These are phyloP conservation scores for Cyclotella sp. DNA, from an alignment of 108 stramenopile species.

Conservation along the genomic window DNA sequence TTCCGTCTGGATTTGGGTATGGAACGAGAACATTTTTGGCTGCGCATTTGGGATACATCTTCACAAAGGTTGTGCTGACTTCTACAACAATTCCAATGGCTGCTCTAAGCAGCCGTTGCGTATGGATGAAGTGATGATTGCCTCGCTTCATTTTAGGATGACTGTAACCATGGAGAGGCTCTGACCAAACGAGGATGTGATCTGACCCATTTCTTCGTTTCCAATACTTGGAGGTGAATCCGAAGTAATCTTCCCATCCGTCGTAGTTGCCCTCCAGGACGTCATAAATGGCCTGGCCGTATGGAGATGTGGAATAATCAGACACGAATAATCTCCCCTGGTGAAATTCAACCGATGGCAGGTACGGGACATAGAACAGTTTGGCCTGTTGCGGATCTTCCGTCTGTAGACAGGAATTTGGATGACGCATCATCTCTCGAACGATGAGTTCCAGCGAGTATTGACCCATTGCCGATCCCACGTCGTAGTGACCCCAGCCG, in stretches of 20 bases:
- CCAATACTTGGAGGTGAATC: slow-evolving; percentile 10
- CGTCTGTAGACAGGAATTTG: background rate
- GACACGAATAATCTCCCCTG: background rate
- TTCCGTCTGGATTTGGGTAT: slow-evolving; percentile 7
- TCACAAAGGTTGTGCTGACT: slow-evolving; percentile 11
- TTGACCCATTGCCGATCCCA: slow-evolving; percentile 9
- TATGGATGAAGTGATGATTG: background rate
- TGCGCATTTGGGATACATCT: slow-evolving; percentile 3
- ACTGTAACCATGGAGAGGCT: background rate
- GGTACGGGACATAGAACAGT: background rate
- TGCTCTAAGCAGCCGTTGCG: background rate
- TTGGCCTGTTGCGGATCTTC: background rate
- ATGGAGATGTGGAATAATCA: background rate
- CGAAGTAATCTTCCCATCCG: background rate
- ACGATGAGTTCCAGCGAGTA: slow-evolving; percentile 4
- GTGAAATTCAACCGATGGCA: slow-evolving; percentile 8
- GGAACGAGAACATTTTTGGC: background rate
- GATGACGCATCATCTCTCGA: background rate
- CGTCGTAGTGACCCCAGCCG: slow-evolving; percentile 8
- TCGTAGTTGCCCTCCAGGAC: background rate
- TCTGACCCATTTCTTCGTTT: background rate
- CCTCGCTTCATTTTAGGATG: slow-evolving; percentile 10
- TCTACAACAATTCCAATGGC: background rate
- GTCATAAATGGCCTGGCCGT: background rate
- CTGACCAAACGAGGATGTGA: slow-evolving; percentile 10